Evolutionary conservation across 2,329 filamentous ascomycete species (phyloP).

Genomic region (Penicillium sp.): DNA sequence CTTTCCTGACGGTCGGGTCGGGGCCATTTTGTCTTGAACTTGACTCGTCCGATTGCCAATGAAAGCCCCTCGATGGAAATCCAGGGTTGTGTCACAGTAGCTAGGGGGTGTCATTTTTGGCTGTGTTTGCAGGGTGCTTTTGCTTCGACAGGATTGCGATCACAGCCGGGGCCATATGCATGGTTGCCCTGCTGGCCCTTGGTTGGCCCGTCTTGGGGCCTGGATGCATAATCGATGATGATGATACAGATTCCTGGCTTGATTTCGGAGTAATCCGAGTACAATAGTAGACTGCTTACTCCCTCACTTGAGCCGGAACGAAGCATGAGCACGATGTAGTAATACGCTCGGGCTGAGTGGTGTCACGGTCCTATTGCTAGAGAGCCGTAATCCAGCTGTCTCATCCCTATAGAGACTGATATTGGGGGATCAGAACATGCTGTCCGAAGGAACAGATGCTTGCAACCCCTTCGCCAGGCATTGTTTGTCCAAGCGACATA

Average conservation of each 20-base stretch:
- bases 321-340: neutral
- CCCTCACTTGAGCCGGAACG: neutral
- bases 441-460: neutral
- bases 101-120: constrained; percentile 18
- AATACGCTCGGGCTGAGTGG: neutral
- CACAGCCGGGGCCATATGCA: neutral
- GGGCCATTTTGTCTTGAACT: constrained; percentile 21
- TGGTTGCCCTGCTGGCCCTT: neutral
- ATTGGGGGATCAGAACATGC: neutral
- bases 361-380: neutral
- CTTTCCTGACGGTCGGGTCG: constrained; percentile 29
- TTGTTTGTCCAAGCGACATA: neutral
- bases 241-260: neutral
- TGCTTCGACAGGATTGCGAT: neutral
- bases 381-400: neutral
- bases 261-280: constrained; percentile 21
- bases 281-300: neutral
- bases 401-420: neutral
- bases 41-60: constrained; percentile 26
- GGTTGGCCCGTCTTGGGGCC: neutral
- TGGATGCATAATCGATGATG: neutral
- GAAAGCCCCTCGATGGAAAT: constrained; percentile 22
- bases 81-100: constrained; percentile 21
- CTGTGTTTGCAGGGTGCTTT: constrained; percentile 14
- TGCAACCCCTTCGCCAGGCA: neutral